Conservation (phyloP, 805 yeast species). For the Suhomyces kilbournensis region DNA sequence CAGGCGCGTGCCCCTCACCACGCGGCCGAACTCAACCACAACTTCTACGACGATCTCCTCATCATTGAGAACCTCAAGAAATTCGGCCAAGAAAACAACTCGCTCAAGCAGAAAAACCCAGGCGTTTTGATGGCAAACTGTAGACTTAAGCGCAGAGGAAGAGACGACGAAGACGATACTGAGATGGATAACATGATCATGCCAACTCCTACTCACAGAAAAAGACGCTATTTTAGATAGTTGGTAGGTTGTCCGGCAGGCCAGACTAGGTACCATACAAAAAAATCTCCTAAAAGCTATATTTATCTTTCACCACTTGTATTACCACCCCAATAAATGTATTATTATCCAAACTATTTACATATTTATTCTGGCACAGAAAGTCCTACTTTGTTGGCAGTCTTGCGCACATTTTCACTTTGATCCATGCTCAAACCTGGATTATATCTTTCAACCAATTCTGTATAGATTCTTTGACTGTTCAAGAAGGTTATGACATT, state of each 20-base stretch:
- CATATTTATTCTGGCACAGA: constrained; percentile 27
- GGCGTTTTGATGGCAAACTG: constrained; percentile 26
- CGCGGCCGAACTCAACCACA: constrained; percentile 23
- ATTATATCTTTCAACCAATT: constrained; percentile 78
- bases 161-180: constrained; percentile 19
- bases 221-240: constrained; percentile 11
- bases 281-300: background rate
- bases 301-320: background rate
- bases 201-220: constrained; percentile 16
- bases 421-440: constrained; percentile 79
- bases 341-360: constrained; percentile 6
- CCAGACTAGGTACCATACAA: background rate
- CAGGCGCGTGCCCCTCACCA: constrained; percentile 15
- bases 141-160: constrained; percentile 26
- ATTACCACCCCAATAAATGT: background rate
- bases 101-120: constrained; percentile 25
- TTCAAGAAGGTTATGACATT: constrained; percentile 62
- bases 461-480: constrained; percentile 75
- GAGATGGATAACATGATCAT: constrained; percentile 7
- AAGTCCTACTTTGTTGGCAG: constrained; percentile 89
- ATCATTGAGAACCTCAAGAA: constrained; percentile 39
- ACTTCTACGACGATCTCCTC: constrained; percentile 38
- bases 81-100: constrained; percentile 31
- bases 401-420: constrained; percentile 69
- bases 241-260: background rate